phyloP scores from a whole-genome alignment of 2,329 filamentous ascomycete species.

The Fusarium luffae region DNA sequence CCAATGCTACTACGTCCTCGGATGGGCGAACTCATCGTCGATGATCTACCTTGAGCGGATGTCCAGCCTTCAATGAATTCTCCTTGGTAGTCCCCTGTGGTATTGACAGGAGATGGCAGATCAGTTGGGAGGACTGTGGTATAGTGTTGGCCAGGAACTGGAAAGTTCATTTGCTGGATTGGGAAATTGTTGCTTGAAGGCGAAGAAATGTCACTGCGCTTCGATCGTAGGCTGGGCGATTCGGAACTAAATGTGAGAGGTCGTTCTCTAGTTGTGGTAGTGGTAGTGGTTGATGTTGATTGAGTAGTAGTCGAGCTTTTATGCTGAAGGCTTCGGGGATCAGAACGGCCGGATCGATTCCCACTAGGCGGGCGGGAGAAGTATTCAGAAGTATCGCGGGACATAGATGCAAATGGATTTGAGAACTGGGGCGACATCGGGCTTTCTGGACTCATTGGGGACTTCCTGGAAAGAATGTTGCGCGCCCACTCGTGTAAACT shows the following conservation, averaged over 20 bases:
- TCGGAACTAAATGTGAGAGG: slow-evolving; percentile 66
- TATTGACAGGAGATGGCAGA: slow-evolving; percentile 66
- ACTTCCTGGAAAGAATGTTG: slow-evolving; percentile 60
- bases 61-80: slow-evolving; percentile 72
- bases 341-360: slow-evolving; percentile 51
- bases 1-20: slow-evolving; percentile 66
- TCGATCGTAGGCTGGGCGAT: slow-evolving; percentile 70
- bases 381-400: slow-evolving; percentile 56
- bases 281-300: slow-evolving; percentile 59
- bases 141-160: slow-evolving; percentile 60
- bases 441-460: slow-evolving; percentile 61
- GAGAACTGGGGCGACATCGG: slow-evolving; percentile 65
- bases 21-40: slow-evolving; percentile 67
- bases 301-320: slow-evolving; percentile 62
- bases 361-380: slow-evolving; percentile 59
- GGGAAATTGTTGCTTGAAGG: slow-evolving; percentile 63
- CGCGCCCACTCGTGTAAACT: slow-evolving; percentile 70
- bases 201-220: slow-evolving; percentile 71
- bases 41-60: slow-evolving; percentile 68
- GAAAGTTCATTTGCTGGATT: slow-evolving; percentile 52
- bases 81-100: slow-evolving; percentile 63
- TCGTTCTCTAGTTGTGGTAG: slow-evolving; percentile 57
- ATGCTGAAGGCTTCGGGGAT: slow-evolving; percentile 53
- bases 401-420: slow-evolving; percentile 61
- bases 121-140: slow-evolving; percentile 64